Percentiles rank a stretch among this genome's conserved stretches.
phyloP scores from a whole-genome alignment of 441 rosid genomes.

The Populus hybrid region DNA sequence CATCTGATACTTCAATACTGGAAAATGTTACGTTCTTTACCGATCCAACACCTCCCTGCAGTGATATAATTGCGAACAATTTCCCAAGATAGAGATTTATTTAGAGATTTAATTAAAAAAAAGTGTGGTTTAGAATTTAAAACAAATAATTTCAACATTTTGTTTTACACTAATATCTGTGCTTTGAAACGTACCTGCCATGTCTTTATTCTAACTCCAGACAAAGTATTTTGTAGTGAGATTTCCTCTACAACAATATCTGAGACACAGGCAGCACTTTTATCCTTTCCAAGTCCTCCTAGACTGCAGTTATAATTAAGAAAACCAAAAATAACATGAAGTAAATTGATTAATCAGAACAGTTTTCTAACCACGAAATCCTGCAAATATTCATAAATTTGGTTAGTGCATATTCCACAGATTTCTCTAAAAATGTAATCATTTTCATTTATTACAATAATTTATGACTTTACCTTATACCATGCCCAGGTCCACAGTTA shows the following conservation, averaged over 20 bases:
- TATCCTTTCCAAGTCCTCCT: conserved; percentile 77
- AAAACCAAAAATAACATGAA: neutral
- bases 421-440: neutral
- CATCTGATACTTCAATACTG: conserved; percentile 59
- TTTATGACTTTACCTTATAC: conserved; percentile 52
- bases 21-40: conserved; percentile 79
- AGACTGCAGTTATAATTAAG: conserved; percentile 34
- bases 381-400: neutral
- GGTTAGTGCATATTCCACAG: neutral
- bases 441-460: neutral
- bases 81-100: neutral
- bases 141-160: too few relatives aligned
- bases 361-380: neutral
- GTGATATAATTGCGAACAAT: neutral
- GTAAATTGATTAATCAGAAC: too few relatives aligned
- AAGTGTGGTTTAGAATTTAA: too few relatives aligned
- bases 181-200: conserved; percentile 62
- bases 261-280: conserved; percentile 74
- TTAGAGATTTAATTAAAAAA: neutral
- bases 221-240: conserved; percentile 48
- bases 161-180: too few relatives aligned
- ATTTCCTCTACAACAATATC: conserved; percentile 55
- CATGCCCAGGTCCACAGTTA: conserved; percentile 90
- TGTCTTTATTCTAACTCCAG: conserved; percentile 84
- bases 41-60: conserved; percentile 71